Evolutionary conservation across 176 grass and related monocot species (phyloP).

Genomic region (Zoysia pacifica): DNA sequence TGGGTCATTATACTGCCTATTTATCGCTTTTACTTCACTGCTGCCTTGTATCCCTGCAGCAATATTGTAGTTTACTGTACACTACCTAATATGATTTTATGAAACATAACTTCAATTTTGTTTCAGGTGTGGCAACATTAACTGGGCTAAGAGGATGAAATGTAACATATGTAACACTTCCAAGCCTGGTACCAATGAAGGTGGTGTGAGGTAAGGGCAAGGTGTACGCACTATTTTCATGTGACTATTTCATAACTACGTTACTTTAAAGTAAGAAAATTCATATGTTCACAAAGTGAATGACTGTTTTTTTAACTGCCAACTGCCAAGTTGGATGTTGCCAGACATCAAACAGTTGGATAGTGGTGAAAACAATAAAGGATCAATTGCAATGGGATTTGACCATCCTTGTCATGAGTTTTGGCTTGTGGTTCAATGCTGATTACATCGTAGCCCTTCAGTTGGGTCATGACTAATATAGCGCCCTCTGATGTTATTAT

Average conservation of each 20-base stretch:
- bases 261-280: neutral
- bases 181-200: slow-evolving; percentile 88
- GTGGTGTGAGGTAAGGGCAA: slow-evolving; percentile 72
- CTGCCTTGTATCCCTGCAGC: neutral
- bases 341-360: neutral
- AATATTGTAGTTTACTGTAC: neutral
- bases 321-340: neutral
- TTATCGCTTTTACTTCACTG: neutral
- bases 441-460: neutral
- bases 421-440: neutral
- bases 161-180: slow-evolving; percentile 98
- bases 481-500: neutral
- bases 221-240: neutral
- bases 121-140: slow-evolving; percentile 91
- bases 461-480: too few relatives aligned
- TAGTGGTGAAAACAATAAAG: neutral
- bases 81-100: neutral
- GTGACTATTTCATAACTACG: neutral
- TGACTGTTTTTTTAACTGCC: neutral
- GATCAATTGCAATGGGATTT: neutral
- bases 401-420: neutral
- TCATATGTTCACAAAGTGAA: neutral
- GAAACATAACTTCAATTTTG: neutral
- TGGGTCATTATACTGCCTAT: neutral
- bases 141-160: slow-evolving; percentile 92